Conservation (phyloP, 164 flowering plant genomes). For the Litsea cubeba region DNA sequence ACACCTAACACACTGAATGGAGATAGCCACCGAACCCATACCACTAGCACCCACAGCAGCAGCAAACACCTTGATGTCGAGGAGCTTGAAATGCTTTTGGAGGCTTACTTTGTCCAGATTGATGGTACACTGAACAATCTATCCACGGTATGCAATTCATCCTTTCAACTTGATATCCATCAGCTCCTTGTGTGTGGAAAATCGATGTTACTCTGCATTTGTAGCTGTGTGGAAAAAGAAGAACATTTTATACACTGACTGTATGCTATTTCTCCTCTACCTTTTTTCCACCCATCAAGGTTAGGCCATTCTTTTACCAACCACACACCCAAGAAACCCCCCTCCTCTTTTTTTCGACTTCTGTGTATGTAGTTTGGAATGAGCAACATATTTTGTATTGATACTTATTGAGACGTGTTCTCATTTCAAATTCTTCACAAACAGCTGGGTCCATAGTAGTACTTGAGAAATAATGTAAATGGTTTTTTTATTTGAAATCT, state of each 20-base stretch:
- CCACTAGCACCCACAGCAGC: constrained; percentile 62
- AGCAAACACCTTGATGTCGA: constrained; percentile 80
- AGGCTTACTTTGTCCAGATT: constrained; percentile 95
- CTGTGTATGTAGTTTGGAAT: background rate
- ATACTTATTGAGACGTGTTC: too few species aligned
- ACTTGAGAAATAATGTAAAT: too few species aligned
- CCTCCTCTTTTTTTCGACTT: too few species aligned
- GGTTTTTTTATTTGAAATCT: too few species aligned
- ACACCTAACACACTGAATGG: constrained; percentile 30
- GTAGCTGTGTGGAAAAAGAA: background rate
- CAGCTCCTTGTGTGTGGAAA: too few species aligned
- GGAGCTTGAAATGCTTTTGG: constrained; percentile 96
- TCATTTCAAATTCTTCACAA: too few species aligned
- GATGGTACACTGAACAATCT: constrained; percentile 87
- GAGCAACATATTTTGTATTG: too few species aligned
- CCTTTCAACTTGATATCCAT: background rate
- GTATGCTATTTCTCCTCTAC: background rate
- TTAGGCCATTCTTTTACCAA: too few species aligned
- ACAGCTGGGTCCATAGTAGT: too few species aligned
- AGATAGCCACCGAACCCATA: constrained; percentile 59
- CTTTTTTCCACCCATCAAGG: background rate
- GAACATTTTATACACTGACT: background rate
- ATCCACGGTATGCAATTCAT: constrained; percentile 55
- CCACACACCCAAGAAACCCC: too few species aligned
- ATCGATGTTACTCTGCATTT: background rate